Conservation (phyloP, 1,139 yeast species). For the Wickerhamomyces sp. region DNA sequence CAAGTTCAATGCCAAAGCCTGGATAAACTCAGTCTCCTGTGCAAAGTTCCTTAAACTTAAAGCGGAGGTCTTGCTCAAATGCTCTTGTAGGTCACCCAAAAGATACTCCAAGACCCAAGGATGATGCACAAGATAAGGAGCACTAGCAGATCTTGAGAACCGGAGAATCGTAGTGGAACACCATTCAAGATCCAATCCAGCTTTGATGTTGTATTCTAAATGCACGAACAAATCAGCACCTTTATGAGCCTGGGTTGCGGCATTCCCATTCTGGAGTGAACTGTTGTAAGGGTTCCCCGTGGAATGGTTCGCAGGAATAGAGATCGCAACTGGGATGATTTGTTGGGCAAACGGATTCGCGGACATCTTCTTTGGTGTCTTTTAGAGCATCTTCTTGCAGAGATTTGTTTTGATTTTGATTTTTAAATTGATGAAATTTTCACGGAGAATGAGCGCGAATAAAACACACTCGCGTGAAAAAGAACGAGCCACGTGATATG, state of each 20-base stretch:
- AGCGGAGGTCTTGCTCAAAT: slow-evolving; percentile 22
- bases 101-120: slow-evolving; percentile 22
- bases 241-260: background rate
- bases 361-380: background rate
- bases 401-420: background rate
- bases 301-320: slow-evolving; percentile 9
- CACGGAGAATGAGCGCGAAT: too few relatives aligned
- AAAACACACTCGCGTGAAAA: too few relatives aligned
- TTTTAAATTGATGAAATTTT: too few relatives aligned
- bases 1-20: slow-evolving; percentile 57
- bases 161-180: slow-evolving; percentile 18
- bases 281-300: slow-evolving; percentile 2
- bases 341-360: slow-evolving; percentile 5
- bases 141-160: slow-evolving; percentile 18
- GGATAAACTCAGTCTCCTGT: slow-evolving; percentile 81
- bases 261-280: slow-evolving; percentile 1
- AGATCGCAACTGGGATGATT: slow-evolving; percentile 11
- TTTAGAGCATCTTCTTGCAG: background rate
- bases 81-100: slow-evolving; percentile 12
- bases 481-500: too few relatives aligned
- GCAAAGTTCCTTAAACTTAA: slow-evolving; percentile 74
- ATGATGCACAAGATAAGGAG: slow-evolving; percentile 14
- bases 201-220: slow-evolving; percentile 18
- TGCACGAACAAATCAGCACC: slow-evolving; percentile 23
- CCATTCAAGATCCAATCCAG: slow-evolving; percentile 21